Conservation (phyloP, 768 basidiomycete species). For the Mrakia hoshinonis region DNA sequence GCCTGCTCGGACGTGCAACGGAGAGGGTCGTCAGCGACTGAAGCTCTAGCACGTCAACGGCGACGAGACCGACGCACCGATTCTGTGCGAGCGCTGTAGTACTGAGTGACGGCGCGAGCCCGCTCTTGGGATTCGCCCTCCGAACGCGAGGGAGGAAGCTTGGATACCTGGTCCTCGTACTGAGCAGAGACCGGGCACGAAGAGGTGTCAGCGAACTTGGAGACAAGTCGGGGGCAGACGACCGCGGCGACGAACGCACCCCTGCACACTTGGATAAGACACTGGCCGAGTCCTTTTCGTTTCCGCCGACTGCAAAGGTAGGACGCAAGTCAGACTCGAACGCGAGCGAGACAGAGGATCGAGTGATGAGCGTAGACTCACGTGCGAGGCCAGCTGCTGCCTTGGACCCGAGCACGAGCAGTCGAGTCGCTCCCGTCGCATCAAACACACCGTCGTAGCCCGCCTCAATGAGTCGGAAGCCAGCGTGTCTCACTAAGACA, state of each 20-base stretch:
- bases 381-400: slow-evolving; percentile 22
- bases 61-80: not conserved
- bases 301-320: not conserved
- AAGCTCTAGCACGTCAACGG: no score
- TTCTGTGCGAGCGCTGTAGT: slow-evolving; percentile 23
- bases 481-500: slow-evolving; percentile 17
- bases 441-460: not conserved
- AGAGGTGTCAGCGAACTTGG: not conserved
- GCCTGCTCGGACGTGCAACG: not conserved
- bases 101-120: slow-evolving; percentile 16
- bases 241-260: not conserved
- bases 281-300: not conserved
- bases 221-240: not conserved
- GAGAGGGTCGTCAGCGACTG: not conserved
- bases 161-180: slow-evolving; percentile 20
- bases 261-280: slow-evolving; percentile 15
- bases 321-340: no score
- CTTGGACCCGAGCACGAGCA: slow-evolving; percentile 16
- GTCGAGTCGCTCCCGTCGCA: slow-evolving; percentile 7
- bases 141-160: not conserved
- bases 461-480: slow-evolving; percentile 13
- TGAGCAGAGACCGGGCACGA: not conserved
- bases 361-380: not conserved
- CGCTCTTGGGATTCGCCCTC: slow-evolving; percentile 1
- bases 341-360: not conserved